phyloP scores from a whole-genome alignment of 2,329 filamentous ascomycete genomes.

The Dactylellina sp. region DNA sequence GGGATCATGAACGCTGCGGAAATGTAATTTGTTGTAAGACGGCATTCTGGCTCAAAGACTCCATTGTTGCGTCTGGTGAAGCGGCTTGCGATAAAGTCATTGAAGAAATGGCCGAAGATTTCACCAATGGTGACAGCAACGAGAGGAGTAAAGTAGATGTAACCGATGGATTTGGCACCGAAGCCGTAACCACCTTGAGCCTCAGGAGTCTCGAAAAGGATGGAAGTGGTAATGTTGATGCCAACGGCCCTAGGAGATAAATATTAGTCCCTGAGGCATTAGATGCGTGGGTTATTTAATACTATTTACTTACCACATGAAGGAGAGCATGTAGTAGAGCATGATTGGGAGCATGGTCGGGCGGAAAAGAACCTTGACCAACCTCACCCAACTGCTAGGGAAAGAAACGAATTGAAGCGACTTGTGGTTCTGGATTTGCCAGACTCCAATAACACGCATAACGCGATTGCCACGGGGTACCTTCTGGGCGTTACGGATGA shows the following conservation, averaged over 20 bases:
- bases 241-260: conserved; percentile 54
- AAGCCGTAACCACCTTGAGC: conserved; percentile 59
- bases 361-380: conserved; percentile 57
- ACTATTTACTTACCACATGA: conserved; percentile 58
- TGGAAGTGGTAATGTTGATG: conserved; percentile 60
- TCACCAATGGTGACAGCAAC: conserved; percentile 60
- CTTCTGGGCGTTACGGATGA: conserved; percentile 65
- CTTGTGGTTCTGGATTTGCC: conserved; percentile 62
- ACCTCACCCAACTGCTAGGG: conserved; percentile 57
- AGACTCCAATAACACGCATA: conserved; percentile 61
- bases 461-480: conserved; percentile 61
- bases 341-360: conserved; percentile 57
- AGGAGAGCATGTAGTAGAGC: conserved; percentile 57
- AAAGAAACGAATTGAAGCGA: conserved; percentile 60
- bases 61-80: conserved; percentile 59
- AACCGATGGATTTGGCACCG: conserved; percentile 55
- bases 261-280: not conserved
- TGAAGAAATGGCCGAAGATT: conserved; percentile 60
- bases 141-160: conserved; percentile 61
- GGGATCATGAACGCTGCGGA: conserved; percentile 57
- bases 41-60: conserved; percentile 57
- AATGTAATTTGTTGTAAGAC: conserved; percentile 57
- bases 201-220: conserved; percentile 58
- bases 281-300: not conserved
- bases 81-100: conserved; percentile 60